phyloP scores from a whole-genome alignment of 2,329 filamentous ascomycete genomes.

The Arthroderma sp. region DNA sequence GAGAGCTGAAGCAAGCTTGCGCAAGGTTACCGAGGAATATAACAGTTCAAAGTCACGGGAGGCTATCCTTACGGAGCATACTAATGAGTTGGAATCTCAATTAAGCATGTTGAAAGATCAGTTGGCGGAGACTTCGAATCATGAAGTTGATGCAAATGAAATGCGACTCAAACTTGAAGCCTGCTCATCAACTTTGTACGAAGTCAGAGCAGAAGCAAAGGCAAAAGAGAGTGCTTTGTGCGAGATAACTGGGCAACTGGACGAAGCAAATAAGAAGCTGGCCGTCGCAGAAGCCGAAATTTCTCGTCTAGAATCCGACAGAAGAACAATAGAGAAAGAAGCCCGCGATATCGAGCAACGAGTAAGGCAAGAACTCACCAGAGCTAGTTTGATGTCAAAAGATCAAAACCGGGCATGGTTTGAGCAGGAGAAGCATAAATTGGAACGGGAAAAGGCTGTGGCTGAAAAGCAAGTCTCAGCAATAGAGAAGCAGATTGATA shows the following conservation, averaged over 20 bases:
- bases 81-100: conserved; percentile 15
- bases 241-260: conserved; percentile 12
- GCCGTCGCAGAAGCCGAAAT: conserved; percentile 12
- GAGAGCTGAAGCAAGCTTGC: conserved; percentile 11
- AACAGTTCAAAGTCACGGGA: conserved; percentile 10
- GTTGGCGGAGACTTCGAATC: conserved; percentile 7
- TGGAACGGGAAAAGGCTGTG: conserved; percentile 16
- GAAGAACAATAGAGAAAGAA: conserved; percentile 13
- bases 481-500: conserved; percentile 14
- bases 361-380: conserved; percentile 20
- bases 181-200: conserved; percentile 10
- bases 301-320: conserved; percentile 14
- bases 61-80: conserved; percentile 17
- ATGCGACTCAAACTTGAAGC: conserved; percentile 18
- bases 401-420: conserved; percentile 18
- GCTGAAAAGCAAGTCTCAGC: conserved; percentile 12
- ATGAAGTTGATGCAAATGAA: conserved; percentile 11
- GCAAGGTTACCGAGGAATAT: conserved; percentile 2
- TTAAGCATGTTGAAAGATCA: conserved; percentile 14
- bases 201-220: conserved; percentile 10
- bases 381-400: conserved; percentile 18
- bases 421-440: conserved; percentile 18
- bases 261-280: conserved; percentile 10
- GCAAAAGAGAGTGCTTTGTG: conserved; percentile 13
- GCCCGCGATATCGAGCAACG: conserved; percentile 13